Conservation (phyloP, 768 basidiomycete genomes). For the Suillus plorans region DNA sequence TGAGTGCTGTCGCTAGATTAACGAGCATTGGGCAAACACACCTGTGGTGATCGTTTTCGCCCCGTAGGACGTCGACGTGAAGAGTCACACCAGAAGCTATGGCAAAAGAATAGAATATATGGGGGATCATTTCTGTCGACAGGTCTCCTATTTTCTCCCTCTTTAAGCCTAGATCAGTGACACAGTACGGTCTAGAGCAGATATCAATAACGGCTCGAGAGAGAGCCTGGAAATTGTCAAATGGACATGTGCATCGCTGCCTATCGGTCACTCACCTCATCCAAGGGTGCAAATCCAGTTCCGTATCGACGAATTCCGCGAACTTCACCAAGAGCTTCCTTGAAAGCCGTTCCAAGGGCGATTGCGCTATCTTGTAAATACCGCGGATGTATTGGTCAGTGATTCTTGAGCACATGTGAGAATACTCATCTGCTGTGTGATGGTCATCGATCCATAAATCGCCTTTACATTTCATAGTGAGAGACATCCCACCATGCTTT, state of each 20-base stretch:
- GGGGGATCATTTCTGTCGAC: conserved; percentile 97
- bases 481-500: conserved; percentile 93
- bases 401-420: conserved; percentile 5
- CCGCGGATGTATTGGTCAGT: conserved; percentile 5
- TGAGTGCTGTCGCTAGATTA: not conserved
- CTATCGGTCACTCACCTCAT: conserved; percentile 66
- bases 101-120: conserved; percentile 97
- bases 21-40: conserved; percentile 34
- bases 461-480: conserved; percentile 88
- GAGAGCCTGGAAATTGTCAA: conserved; percentile 62
- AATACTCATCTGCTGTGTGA: conserved; percentile 92
- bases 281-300: conserved; percentile 93
- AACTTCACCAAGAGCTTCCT: conserved; percentile 91
- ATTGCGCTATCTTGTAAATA: conserved; percentile 82
- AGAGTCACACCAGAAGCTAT: conserved; percentile 92
- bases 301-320: conserved; percentile 94
- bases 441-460: conserved; percentile 99
- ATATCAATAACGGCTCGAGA: conserved; percentile 97
- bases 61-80: conserved; percentile 91
- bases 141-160: conserved; percentile 93
- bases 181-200: conserved; percentile 94
- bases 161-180: conserved; percentile 83
- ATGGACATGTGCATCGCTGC: conserved; percentile 2
- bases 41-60: conserved; percentile 98
- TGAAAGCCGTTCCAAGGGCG: conserved; percentile 88